A percentile compares a stretch with the other conserved stretches of the same genome.
These are phyloP conservation scores for Boletus rufocinnamomeus DNA, from an alignment of 768 basidiomycete genomes.

Conservation along the genomic window DNA sequence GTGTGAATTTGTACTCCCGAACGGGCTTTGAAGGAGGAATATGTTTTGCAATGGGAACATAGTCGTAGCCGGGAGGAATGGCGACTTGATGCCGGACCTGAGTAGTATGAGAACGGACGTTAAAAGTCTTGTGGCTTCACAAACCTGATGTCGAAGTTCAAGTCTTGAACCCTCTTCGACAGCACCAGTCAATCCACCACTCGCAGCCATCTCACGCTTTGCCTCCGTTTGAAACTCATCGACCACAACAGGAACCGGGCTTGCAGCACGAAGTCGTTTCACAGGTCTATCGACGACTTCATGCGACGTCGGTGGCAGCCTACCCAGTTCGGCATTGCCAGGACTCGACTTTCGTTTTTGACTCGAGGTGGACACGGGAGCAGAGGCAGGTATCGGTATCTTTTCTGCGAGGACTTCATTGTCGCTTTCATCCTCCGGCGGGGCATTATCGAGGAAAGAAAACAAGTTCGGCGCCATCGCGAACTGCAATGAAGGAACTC, in stretches of 20 bases:
- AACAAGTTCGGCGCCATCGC: conserved; percentile 34
- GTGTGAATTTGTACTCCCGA: conserved; percentile 90
- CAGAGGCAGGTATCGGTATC: neutral
- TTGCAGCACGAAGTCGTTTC: conserved; percentile 63
- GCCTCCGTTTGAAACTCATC: conserved; percentile 96
- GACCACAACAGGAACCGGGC: conserved; percentile 74
- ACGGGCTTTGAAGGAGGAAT: conserved; percentile 89
- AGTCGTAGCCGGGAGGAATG: conserved; percentile 88
- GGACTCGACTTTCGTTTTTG: conserved; percentile 32
- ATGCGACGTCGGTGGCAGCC: conserved; percentile 15
- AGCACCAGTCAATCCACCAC: conserved; percentile 81
- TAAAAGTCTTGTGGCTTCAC: neutral
- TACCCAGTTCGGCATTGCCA: conserved; percentile 1
- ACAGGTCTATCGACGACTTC: conserved; percentile 37
- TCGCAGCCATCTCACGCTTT: conserved; percentile 87
- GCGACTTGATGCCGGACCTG: conserved; percentile 97
- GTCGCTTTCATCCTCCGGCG: conserved; percentile 30
- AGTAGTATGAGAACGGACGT: conserved; percentile 8
- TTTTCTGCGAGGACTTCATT: conserved; percentile 17
- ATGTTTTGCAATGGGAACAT: conserved; percentile 87
- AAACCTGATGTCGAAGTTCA: conserved; percentile 77
- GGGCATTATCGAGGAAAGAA: conserved; percentile 31
- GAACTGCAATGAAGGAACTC: neutral
- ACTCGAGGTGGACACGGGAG: conserved; percentile 1
- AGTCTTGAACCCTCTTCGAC: conserved; percentile 67